Conservation (phyloP, 306 rosid species). For the Prunus dulcis region DNA sequence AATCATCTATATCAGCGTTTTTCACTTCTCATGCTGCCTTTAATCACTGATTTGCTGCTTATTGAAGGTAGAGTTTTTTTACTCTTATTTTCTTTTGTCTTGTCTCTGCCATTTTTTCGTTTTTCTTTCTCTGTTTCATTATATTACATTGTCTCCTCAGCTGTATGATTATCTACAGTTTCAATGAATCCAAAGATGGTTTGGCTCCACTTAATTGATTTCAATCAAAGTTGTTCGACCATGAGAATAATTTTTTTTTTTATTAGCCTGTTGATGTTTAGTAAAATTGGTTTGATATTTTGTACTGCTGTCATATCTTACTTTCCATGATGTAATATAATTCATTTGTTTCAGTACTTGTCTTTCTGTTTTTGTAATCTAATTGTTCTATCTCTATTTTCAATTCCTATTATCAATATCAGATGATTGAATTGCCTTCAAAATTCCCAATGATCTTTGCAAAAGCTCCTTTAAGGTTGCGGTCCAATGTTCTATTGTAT, state of each 20-base stretch:
- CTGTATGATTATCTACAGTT: too few relatives aligned
- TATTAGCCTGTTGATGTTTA: background rate
- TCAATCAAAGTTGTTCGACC: too few relatives aligned
- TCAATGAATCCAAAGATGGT: too few relatives aligned
- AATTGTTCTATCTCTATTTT: background rate
- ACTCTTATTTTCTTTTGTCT: too few relatives aligned
- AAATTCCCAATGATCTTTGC: slow-evolving; percentile 84
- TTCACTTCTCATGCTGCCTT: background rate
- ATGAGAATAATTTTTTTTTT: background rate
- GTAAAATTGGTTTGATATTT: background rate
- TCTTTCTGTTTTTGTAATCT: background rate
- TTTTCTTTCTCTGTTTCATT: too few relatives aligned
- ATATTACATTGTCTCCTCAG: too few relatives aligned
- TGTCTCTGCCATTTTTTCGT: too few relatives aligned
- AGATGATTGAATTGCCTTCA: slow-evolving; percentile 95
- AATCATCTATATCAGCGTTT: background rate
- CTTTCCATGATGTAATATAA: background rate
- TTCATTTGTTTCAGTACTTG: background rate
- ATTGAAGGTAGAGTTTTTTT: too few relatives aligned
- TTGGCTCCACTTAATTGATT: too few relatives aligned
- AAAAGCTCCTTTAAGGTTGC: slow-evolving; percentile 87
- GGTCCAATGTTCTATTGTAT: slow-evolving; percentile 86
- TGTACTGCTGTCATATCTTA: background rate
- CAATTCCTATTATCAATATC: slow-evolving; percentile 18
- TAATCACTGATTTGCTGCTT: background rate